Percentiles rank a stretch among this genome's conserved stretches.
Conservation (phyloP, 345 rosid genomes). For the Rhodomyrtus tomentosa region DNA sequence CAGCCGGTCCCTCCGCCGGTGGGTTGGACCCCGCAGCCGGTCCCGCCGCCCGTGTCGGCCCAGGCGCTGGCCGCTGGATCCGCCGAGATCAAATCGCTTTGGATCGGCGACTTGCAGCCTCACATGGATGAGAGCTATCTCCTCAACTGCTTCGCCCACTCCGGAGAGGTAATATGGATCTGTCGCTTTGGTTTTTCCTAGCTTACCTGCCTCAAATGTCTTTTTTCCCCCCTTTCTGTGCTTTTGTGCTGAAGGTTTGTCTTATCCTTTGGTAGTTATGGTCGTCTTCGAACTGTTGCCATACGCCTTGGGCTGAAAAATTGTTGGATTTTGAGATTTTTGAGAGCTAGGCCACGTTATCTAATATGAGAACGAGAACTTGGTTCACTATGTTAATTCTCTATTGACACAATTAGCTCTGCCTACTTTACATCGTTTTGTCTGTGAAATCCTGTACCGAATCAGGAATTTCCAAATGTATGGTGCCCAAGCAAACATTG, state of each 20-base stretch:
- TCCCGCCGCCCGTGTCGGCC: slow-evolving; percentile 43
- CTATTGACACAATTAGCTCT: not conserved
- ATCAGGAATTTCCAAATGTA: not conserved
- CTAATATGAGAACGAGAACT: not conserved
- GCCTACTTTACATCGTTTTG: not conserved
- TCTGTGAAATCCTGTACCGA: not conserved
- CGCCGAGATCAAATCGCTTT: slow-evolving; percentile 33
- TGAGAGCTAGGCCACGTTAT: not conserved
- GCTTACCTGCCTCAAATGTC: not conserved
- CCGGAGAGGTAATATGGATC: slow-evolving; percentile 49
- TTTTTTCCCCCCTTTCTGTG: not conserved
- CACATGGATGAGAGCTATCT: slow-evolving; percentile 95
- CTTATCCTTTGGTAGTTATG: not conserved
- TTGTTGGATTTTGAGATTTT: not conserved
- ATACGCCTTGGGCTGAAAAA: not conserved
- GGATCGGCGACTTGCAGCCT: slow-evolving; percentile 90
- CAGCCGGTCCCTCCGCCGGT: slow-evolving; percentile 62
- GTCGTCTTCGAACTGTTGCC: not conserved
- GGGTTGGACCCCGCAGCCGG: slow-evolving; percentile 75
- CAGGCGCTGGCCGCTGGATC: not conserved
- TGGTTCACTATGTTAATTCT: not conserved
- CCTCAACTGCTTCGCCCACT: slow-evolving; percentile 30
- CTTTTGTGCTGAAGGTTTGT: not conserved
- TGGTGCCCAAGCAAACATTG: not conserved
- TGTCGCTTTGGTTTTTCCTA: not conserved